phyloP scores from a whole-genome alignment of 2,329 filamentous ascomycete species.

The Trichoderma sp. region DNA sequence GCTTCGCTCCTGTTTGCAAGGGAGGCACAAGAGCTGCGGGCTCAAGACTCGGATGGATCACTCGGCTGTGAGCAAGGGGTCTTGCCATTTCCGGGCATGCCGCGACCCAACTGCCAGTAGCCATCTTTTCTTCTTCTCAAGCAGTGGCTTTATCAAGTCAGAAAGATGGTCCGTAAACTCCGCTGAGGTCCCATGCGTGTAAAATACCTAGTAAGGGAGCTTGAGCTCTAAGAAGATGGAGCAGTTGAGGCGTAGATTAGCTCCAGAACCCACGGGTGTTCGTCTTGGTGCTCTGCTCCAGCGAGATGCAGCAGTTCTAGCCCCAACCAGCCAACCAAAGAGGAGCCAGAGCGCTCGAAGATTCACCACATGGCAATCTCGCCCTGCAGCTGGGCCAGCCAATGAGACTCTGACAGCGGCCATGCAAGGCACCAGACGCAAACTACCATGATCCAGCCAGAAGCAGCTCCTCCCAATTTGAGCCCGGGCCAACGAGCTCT shows the following conservation, averaged over 20 bases:
- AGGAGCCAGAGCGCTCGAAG: background rate
- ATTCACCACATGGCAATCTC: slow-evolving; percentile 24
- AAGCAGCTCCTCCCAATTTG: background rate
- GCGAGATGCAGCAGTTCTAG: background rate
- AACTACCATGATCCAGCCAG: slow-evolving; percentile 3
- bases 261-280: background rate
- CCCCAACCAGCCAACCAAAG: background rate
- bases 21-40: background rate
- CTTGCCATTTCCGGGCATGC: slow-evolving; percentile 10
- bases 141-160: background rate
- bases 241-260: background rate
- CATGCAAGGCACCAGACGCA: slow-evolving; percentile 24
- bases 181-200: background rate
- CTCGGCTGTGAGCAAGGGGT: background rate
- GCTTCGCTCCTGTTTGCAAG: slow-evolving; percentile 14
- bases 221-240: background rate
- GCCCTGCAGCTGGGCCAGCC: slow-evolving; percentile 8
- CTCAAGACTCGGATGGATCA: background rate
- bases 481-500: slow-evolving; percentile 11
- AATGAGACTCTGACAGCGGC: slow-evolving; percentile 17
- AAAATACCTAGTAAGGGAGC: background rate
- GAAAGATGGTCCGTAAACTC: background rate
- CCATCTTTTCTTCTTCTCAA: background rate
- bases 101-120: background rate
- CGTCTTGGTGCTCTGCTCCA: background rate